Evolutionary conservation across 495 filamentous ascomycete species (phyloP), one percentile per base, ranked within the genome.

Genomic region (Xylaria bambusicola): DNA sequence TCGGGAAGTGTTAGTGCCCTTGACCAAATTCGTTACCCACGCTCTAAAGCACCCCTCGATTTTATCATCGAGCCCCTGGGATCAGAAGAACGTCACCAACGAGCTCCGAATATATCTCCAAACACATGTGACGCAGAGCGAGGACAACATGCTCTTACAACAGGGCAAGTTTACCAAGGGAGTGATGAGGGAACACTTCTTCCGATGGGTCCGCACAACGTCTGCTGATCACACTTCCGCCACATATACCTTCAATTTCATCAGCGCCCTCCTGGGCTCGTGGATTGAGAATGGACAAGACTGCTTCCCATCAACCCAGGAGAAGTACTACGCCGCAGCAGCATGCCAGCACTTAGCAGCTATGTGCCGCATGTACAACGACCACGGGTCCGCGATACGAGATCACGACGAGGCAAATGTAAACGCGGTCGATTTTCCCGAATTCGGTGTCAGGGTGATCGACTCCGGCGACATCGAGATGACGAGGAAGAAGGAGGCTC

Each of bases 301-400:
- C 13, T 63, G 23, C 56, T 71, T 27, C 4, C 9, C 56, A 21
- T 12, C 18, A 7, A 49, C 58, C 18, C 51, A 42, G 49, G 50
- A 49, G 41, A 62, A 63, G 41, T 77, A 76, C 50, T 58, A 73
- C 5, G 63, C 65, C 3, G 41, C 36, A 15, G 36, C 36, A 7
- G 10, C 67, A 3, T 64, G 58, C 41, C 58, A 58, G 12, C 75
- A 75, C 52, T 63, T 79, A 1, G 67, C 74, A 2, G 61, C 58
- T 20, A 68, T 77, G 67, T 74, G 69, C 54, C 63, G 75, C 9
- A 63, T 71, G 64, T 76, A 77, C 48, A 79, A 77, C 54, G 76
- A 77, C 61, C 67, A 65, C 23, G 75, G 70, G 1, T 71, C 68
- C 2, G 31, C 69, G 0, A 31, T 26, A 9, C 62, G 75, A 7